phyloP scores from a whole-genome alignment of 2,329 filamentous ascomycete species.

The Microdochium paspali region DNA sequence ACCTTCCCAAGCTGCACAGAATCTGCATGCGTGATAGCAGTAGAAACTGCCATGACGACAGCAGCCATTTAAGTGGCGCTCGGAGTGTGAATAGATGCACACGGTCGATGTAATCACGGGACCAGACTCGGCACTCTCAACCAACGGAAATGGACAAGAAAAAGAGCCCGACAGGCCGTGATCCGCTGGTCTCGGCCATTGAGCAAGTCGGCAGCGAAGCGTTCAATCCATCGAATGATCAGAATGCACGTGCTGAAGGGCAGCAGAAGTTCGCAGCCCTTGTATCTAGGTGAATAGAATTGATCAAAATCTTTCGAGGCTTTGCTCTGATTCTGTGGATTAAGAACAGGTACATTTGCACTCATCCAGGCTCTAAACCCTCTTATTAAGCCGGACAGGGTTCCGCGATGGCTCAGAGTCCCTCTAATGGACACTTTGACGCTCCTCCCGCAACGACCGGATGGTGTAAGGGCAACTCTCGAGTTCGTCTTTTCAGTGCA shows the following conservation, averaged over 20 bases:
- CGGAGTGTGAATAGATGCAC: not conserved
- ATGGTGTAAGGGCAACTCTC: conserved; percentile 57
- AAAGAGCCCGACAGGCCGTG: conserved; percentile 11
- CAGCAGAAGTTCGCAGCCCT: conserved; percentile 35
- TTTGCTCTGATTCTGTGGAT: conserved; percentile 8
- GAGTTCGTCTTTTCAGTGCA: conserved; percentile 66
- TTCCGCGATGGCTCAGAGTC: conserved; percentile 50
- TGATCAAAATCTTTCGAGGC: not conserved
- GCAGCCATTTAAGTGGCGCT: too few relatives aligned
- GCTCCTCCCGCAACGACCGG: conserved; percentile 47
- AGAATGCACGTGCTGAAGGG: conserved; percentile 19
- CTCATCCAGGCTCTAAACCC: conserved; percentile 54
- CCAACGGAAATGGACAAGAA: conserved; percentile 5
- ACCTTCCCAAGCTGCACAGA: too few relatives aligned
- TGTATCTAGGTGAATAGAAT: conserved; percentile 32
- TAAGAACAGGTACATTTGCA: conserved; percentile 33
- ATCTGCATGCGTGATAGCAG: too few relatives aligned
- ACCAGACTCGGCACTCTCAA: not conserved
- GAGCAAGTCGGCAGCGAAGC: conserved; percentile 34
- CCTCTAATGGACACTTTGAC: conserved; percentile 49
- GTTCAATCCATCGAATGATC: conserved; percentile 32
- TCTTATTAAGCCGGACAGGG: conserved; percentile 50
- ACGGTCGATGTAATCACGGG: not conserved
- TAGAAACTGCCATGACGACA: too few relatives aligned
- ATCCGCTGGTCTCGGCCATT: conserved; percentile 22